phyloP scores from a whole-genome alignment of 495 filamentous ascomycete genomes.

The Trichoderma parareesei region DNA sequence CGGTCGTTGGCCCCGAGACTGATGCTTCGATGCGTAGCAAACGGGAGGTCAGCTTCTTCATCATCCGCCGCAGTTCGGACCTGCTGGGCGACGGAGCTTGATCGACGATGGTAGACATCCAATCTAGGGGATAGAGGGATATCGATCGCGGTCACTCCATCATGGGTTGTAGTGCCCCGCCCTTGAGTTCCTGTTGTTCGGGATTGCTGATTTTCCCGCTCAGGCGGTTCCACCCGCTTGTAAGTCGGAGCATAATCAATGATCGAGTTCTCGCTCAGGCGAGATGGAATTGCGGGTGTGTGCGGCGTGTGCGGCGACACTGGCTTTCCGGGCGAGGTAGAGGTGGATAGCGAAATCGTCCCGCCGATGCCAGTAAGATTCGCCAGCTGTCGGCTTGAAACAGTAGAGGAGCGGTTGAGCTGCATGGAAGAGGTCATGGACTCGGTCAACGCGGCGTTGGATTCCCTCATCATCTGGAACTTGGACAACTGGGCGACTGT shows the following conservation, averaged over 20 bases:
- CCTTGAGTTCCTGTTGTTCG: slow-evolving; percentile 28
- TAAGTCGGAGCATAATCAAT: slow-evolving; percentile 55
- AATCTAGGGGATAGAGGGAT: slow-evolving; percentile 74
- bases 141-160: slow-evolving; percentile 65
- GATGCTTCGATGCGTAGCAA: slow-evolving; percentile 60
- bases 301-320: slow-evolving; percentile 91
- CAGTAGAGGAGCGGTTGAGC: slow-evolving; percentile 70
- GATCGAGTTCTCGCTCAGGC: slow-evolving; percentile 81
- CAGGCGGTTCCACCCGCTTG: slow-evolving; percentile 24
- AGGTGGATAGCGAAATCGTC: slow-evolving; percentile 71
- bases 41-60: slow-evolving; percentile 56
- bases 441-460: slow-evolving; percentile 75
- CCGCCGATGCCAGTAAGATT: slow-evolving; percentile 79
- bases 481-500: slow-evolving; percentile 64
- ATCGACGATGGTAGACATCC: slow-evolving; percentile 53
- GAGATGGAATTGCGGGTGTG: slow-evolving; percentile 83
- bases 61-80: slow-evolving; percentile 38
- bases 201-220: slow-evolving; percentile 15
- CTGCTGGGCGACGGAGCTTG: slow-evolving; percentile 73
- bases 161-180: slow-evolving; percentile 30
- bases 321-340: slow-evolving; percentile 85
- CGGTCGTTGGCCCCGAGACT: slow-evolving; percentile 66
- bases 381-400: slow-evolving; percentile 75
- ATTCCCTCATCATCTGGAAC: slow-evolving; percentile 79
- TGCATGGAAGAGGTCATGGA: slow-evolving; percentile 80